Evolutionary conservation across 768 basidiomycete species (phyloP).

Genomic region (Naganishia vaughanmartiniae): DNA sequence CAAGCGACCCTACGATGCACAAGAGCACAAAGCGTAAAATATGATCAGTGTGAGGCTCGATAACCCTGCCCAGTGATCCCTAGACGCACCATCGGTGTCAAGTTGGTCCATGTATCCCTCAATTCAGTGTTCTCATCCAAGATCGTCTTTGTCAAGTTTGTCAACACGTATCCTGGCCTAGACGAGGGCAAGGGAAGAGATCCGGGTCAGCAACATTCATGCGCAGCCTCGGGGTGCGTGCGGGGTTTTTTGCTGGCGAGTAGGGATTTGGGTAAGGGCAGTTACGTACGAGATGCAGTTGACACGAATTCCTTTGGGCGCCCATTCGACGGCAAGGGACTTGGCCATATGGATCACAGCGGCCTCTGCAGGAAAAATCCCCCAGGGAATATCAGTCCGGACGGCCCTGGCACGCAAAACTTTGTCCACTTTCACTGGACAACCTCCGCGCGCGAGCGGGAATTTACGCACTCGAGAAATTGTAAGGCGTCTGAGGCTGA

Average conservation of each 20-base stretch:
- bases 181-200: too few species aligned
- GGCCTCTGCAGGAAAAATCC: conserved; percentile 42
- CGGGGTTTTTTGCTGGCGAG: background rate
- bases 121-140: conserved; percentile 71
- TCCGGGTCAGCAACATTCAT: background rate
- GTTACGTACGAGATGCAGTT: conserved; percentile 59
- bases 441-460: background rate
- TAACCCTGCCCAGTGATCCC: conserved; percentile 59
- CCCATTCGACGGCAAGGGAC: conserved; percentile 93
- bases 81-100: conserved; percentile 46
- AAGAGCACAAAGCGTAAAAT: background rate
- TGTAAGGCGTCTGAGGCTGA: conserved; percentile 92
- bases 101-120: conserved; percentile 57
- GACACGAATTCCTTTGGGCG: conserved; percentile 79
- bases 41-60: background rate
- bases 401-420: background rate
- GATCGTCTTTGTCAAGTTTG: conserved; percentile 80
- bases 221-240: too few species aligned
- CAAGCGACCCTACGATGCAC: conserved; percentile 23
- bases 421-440: too few species aligned
- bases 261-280: background rate
- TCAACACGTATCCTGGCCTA: conserved; percentile 92
- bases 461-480: conserved; percentile 65
- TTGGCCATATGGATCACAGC: conserved; percentile 90
- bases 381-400: background rate